Conservation (phyloP, 2,329 filamentous ascomycete genomes). For the Xylaria sp. region DNA sequence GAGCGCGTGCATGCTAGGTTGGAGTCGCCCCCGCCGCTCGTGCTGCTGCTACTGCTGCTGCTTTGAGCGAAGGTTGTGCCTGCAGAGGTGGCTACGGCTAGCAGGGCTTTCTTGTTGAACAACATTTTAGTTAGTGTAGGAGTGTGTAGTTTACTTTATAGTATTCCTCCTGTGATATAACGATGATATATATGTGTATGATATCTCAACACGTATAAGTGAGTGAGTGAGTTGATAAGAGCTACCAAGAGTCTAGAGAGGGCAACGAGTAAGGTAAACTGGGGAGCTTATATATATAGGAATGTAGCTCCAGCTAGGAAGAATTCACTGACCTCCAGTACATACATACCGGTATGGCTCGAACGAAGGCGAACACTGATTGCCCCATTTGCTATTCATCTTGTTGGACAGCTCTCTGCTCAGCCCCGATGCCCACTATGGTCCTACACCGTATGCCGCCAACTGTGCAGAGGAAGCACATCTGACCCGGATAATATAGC, state of each 20-base stretch:
- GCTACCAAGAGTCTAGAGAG: neutral
- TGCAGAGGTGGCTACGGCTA: slow-evolving; percentile 20
- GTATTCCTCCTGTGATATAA: neutral
- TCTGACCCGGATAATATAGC: neutral
- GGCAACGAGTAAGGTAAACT: too few species aligned
- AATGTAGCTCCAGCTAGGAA: neutral
- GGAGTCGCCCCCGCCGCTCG: neutral
- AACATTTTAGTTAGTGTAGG: slow-evolving; percentile 14
- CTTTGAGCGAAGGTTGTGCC: slow-evolving; percentile 24
- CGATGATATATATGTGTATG: neutral
- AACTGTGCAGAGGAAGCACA: slow-evolving; percentile 5
- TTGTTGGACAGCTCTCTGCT: neutral
- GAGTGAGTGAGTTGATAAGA: neutral
- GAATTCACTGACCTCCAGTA: neutral
- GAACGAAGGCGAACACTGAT: neutral
- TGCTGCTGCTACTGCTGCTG: neutral
- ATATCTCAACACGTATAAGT: neutral
- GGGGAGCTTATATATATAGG: neutral
- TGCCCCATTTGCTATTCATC: neutral
- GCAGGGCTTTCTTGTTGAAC: slow-evolving; percentile 29
- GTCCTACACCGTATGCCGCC: slow-evolving; percentile 13
- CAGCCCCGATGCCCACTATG: slow-evolving; percentile 18
- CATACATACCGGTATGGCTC: neutral
- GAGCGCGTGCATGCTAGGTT: slow-evolving; percentile 19
- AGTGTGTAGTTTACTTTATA: neutral